These are phyloP conservation scores for Moelleriella libera DNA, from an alignment of 2,329 filamentous ascomycete species.

Conservation along the genomic window DNA sequence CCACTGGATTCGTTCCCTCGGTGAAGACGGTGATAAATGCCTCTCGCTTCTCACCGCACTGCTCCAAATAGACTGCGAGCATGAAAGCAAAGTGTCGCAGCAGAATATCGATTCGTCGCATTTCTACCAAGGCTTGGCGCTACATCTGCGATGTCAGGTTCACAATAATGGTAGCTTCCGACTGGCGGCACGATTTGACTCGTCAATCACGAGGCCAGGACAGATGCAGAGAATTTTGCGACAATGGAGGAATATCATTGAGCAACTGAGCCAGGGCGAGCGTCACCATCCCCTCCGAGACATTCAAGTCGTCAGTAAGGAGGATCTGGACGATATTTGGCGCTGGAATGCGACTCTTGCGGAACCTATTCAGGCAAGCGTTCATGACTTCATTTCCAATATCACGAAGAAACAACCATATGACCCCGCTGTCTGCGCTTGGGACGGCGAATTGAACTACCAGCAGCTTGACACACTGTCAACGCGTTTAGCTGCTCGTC, in stretches of 20 bases:
- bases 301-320: background rate
- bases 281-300: background rate
- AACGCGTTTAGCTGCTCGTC: slow-evolving; percentile 4
- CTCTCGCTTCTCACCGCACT: background rate
- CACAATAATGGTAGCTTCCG: background rate
- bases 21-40: background rate
- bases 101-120: background rate
- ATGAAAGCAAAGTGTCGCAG: background rate
- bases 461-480: slow-evolving; percentile 13
- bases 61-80: background rate
- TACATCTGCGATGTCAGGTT: background rate
- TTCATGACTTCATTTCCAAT: slow-evolving; percentile 3
- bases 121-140: background rate
- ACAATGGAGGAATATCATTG: background rate
- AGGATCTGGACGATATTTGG: slow-evolving; percentile 5
- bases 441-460: slow-evolving; percentile 26
- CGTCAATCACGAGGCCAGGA: background rate
- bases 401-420: slow-evolving; percentile 1
- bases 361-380: slow-evolving; percentile 1
- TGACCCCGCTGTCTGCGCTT: slow-evolving; percentile 5
- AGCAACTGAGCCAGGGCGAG: background rate
- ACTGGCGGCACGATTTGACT: background rate
- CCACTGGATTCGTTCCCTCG: background rate
- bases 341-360: slow-evolving; percentile 2
- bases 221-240: slow-evolving; percentile 2